A percentile compares a stretch with the other conserved stretches of the same genome.
phyloP scores from a whole-genome alignment of 768 basidiomycete genomes.

The Coprinopsis strossmayeri region DNA sequence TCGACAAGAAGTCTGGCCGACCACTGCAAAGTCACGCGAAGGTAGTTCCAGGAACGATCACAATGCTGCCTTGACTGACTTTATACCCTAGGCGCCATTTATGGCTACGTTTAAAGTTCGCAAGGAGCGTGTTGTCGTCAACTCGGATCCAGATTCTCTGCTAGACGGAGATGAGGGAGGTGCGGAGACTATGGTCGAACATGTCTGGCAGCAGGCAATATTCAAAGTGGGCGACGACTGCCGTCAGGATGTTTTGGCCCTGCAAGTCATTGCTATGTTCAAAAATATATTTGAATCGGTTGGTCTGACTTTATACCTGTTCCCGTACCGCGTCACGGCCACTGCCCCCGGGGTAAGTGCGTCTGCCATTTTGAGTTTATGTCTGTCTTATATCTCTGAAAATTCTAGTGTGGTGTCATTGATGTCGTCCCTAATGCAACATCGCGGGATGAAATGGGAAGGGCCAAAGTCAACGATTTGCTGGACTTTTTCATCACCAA shows the following conservation, averaged over 20 bases:
- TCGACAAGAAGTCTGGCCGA: constrained; percentile 93
- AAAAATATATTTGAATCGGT: constrained; percentile 92
- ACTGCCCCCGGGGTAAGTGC: constrained; percentile 86
- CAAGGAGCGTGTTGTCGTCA: constrained; percentile 67
- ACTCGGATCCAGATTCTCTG: constrained; percentile 68
- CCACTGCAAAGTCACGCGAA: constrained; percentile 98
- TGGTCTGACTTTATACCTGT: constrained; percentile 87
- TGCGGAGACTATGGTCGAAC: constrained; percentile 51
- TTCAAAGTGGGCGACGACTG: constrained; percentile 99
- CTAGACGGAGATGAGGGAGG: constrained; percentile 56
- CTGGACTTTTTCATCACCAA: constrained; percentile 90
- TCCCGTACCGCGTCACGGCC: constrained; percentile 94
- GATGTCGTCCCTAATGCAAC: constrained; percentile 98
- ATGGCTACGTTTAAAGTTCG: constrained; percentile 99
- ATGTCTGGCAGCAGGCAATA: constrained; percentile 95
- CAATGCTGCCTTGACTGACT: neutral
- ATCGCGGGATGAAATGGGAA: constrained; percentile 98
- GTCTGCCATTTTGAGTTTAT: neutral
- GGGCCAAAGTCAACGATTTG: constrained; percentile 95
- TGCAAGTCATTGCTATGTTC: constrained; percentile 99
- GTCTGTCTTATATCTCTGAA: constrained; percentile 2
- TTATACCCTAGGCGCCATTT: constrained; percentile 80
- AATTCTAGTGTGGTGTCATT: constrained; percentile 92
- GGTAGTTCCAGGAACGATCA: constrained; percentile 23
- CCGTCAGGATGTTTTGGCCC: constrained; percentile 94